phyloP scores from a whole-genome alignment of 805 yeast species.

The Clavispora vitiphila region DNA sequence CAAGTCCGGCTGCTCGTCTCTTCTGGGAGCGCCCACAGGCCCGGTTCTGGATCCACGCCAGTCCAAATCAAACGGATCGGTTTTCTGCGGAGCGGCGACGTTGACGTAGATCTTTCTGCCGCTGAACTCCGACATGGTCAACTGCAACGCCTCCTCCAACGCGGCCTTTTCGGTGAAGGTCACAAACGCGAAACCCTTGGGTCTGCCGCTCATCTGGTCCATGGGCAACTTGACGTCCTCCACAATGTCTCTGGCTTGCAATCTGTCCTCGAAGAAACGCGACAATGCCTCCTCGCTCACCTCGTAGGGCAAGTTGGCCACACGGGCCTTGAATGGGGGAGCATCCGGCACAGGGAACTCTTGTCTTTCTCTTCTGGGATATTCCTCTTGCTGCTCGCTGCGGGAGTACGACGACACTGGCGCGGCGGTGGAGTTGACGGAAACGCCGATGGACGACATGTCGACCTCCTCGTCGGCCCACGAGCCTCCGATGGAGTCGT shows the following conservation, averaged over 20 bases:
- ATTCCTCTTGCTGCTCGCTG: conserved; percentile 12
- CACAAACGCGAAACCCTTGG: conserved; percentile 54
- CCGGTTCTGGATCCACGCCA: conserved; percentile 36
- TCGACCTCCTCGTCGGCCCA: conserved; percentile 88
- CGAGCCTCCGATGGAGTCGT: conserved; percentile 66
- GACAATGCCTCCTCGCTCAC: conserved; percentile 58
- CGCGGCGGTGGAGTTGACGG: conserved; percentile 25
- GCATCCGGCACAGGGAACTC: conserved; percentile 85
- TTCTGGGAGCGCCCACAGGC: conserved; percentile 17
- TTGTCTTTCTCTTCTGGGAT: conserved; percentile 46
- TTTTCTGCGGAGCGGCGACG: conserved; percentile 55
- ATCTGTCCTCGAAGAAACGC: conserved; percentile 57
- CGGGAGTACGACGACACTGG: conserved; percentile 9
- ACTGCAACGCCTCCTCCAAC: conserved; percentile 48
- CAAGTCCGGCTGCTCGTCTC: conserved; percentile 49
- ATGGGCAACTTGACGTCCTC: conserved; percentile 67
- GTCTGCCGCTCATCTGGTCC: conserved; percentile 58
- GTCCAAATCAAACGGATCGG: conserved; percentile 41
- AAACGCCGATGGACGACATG: conserved; percentile 56
- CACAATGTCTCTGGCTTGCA: conserved; percentile 47
- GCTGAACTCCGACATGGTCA: conserved; percentile 39
- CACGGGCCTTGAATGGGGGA: conserved; percentile 90
- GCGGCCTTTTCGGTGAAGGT: conserved; percentile 42
- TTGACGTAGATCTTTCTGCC: conserved; percentile 50
- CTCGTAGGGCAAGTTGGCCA: conserved; percentile 83